Evolutionary conservation across 345 rosid species (phyloP).

Genomic region (Limnanthes douglasii): DNA sequence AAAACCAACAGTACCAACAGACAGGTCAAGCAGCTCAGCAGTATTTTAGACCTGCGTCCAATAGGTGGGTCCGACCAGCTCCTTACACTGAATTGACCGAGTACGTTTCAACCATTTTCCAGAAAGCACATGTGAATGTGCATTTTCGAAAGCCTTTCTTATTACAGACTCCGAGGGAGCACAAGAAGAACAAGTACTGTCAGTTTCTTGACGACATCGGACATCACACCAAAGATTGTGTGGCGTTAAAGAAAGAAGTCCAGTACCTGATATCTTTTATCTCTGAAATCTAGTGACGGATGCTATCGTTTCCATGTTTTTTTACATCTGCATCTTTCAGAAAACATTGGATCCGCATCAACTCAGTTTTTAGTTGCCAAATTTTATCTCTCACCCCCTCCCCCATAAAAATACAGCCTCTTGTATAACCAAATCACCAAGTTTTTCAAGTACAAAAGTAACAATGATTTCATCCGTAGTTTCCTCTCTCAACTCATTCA

Average conservation of each 20-base stretch:
- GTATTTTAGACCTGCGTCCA: no score
- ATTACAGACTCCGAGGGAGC: no score
- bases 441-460: conserved; percentile 15
- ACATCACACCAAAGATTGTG: no score
- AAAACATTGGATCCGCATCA: conserved; percentile 18
- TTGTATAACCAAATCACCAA: conserved; percentile 10
- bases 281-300: conserved; percentile 16
- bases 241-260: no score
- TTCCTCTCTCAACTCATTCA: no score
- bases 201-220: no score
- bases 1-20: no score
- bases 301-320: conserved; percentile 16
- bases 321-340: conserved; percentile 19
- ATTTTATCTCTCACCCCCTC: conserved; percentile 10
- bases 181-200: no score
- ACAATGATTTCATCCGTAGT: conserved; percentile 20
- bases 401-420: conserved; percentile 7
- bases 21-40: no score
- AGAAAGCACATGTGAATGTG: conserved; percentile 9
- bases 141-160: conserved; percentile 6
- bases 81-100: no score
- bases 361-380: conserved; percentile 15
- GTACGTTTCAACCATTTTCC: no score
- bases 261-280: conserved; percentile 13
- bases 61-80: no score